Base-by-base conservation (phyloP, 2,329 filamentous ascomycete genomes). In the Fusarium dimerum region DNA sequence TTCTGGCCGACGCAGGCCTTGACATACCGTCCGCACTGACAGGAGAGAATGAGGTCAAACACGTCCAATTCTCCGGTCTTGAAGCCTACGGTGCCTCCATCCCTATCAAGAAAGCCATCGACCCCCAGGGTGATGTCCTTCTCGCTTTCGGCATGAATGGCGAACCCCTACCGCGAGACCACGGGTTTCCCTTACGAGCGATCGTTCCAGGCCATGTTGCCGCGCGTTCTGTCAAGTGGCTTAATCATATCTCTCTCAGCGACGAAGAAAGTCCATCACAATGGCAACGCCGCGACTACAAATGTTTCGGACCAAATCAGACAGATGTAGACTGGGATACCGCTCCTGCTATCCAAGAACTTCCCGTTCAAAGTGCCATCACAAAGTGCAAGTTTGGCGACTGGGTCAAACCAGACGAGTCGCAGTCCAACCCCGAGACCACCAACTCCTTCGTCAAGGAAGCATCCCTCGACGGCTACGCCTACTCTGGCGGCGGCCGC, bases 131-230 rank as follows among this genome's bases (percentile, higher is more conserved):
- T 48, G 86, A 89, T 57, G 86, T 88, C 7, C 71, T 89, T 29
- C 73, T 88, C 1, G 85, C 86, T 1, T 88, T 84, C 60, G 76
- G 77, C 44, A 89, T 89, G 86, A 89, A 89, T 56, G 85, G 82
- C 45, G 66, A 79, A 51, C 75, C 82, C 0, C 72, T 89, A 1
- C 84, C 85, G 0, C 78, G 77, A 2, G 85, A 88, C 53, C 86
- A 89, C 60, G 86, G 86, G 1, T 88, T 78, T 59, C 86, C 86
- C 1, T 68, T 88, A 13, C 76, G 85, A 2, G 79, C 80, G 1
- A 73, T 88, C 3, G 82, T 88, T 0, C 84, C 86, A 0, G 86
- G 86, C 0, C 80, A 84, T 46, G 85, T 88, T 2, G 86, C 85
- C 1, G 86, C 85, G 1, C 77, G 86, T 2, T 85, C 81, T 6